phyloP scores from a whole-genome alignment of 352 stramenopile genomes.

The Phytopythium oedochilum region DNA sequence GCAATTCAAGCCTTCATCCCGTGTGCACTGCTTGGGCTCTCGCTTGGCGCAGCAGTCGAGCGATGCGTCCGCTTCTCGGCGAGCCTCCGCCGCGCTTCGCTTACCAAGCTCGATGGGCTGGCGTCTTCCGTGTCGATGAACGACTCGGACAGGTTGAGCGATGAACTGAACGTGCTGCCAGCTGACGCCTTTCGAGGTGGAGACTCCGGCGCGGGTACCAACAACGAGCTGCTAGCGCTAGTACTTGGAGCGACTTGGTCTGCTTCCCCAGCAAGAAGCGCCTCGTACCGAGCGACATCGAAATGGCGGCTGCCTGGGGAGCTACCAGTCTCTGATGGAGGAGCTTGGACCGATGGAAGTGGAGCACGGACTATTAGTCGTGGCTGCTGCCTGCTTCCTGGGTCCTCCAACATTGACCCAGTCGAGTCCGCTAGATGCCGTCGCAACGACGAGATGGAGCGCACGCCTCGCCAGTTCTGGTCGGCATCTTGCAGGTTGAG shows the following conservation, averaged over 20 bases:
- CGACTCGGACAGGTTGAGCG: conserved; percentile 1
- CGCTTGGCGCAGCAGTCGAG: not conserved
- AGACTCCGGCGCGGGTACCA: not conserved
- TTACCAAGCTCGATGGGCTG: conserved; percentile 1
- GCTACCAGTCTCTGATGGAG: too few relatives aligned
- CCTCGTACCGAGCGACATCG: not conserved
- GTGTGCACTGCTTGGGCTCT: too few relatives aligned
- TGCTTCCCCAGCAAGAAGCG: not conserved
- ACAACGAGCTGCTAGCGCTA: not conserved
- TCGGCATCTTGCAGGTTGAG: not conserved
- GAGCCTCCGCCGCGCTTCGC: not conserved
- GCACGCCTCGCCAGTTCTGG: conserved; percentile 4
- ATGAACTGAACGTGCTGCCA: not conserved
- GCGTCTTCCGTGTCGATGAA: not conserved
- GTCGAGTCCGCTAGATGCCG: not conserved
- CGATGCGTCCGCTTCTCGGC: not conserved
- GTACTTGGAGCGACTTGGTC: not conserved
- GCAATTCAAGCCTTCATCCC: too few relatives aligned
- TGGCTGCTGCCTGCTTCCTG: not conserved
- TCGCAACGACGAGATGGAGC: conserved; percentile 4
- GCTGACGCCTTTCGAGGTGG: not conserved
- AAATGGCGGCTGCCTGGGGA: not conserved
- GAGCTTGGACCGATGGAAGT: not conserved
- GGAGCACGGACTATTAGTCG: not conserved
- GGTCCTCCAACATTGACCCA: not conserved